A percentile compares a stretch with the other conserved stretches of the same genome.
phyloP scores from a whole-genome alignment of 257 asterid genomes.

The Thymus quinquecostatus region DNA sequence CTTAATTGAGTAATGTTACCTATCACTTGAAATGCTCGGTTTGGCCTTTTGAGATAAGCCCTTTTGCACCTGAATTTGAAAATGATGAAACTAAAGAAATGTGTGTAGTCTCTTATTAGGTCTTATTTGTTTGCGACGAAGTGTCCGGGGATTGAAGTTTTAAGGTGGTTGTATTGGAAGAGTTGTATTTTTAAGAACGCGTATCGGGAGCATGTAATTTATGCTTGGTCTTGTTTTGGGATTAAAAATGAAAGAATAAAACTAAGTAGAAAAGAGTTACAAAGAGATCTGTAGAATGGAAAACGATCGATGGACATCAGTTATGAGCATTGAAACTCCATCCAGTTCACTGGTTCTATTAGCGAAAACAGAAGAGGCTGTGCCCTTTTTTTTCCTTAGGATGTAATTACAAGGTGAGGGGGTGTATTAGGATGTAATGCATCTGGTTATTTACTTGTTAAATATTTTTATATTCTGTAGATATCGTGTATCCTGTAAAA shows the following conservation, averaged over 20 bases:
- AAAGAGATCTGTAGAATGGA: neutral
- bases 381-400: neutral
- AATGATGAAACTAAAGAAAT: neutral
- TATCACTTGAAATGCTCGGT: conserved; percentile 12
- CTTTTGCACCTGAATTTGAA: neutral
- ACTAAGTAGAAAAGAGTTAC: neutral
- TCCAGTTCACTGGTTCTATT: neutral
- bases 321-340: neutral
- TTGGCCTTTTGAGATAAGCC: conserved; percentile 4
- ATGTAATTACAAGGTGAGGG: too few species aligned
- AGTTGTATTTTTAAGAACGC: neutral
- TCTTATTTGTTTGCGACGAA: neutral
- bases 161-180: neutral
- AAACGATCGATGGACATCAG: neutral
- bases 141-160: neutral
- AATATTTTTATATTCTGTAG: too few species aligned
- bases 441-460: too few species aligned
- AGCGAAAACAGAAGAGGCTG: neutral
- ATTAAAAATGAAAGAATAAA: neutral
- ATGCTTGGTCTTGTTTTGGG: neutral
- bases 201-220: neutral
- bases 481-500: neutral
- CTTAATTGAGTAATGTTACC: neutral
- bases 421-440: too few species aligned
- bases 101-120: neutral